These are phyloP conservation scores for Noccaea bulbosa DNA, from an alignment of 345 rosid genomes.

Conservation along the genomic window DNA sequence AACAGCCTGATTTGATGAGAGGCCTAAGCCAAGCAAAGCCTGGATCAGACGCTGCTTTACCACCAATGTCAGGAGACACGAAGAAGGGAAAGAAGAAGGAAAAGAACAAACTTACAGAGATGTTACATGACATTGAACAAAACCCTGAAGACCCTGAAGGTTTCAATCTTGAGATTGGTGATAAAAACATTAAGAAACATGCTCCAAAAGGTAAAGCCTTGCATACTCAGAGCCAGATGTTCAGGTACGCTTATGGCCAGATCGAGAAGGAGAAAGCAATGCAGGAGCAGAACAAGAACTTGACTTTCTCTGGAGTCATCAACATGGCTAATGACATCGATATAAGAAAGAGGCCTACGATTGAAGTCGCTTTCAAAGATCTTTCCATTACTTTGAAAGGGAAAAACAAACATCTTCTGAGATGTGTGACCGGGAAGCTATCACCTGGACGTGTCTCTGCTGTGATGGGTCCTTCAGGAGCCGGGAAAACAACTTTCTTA, in stretches of 20 bases:
- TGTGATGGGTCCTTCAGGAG: slow-evolving; percentile 99
- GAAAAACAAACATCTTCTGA: slow-evolving; percentile 79
- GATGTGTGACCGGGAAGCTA: slow-evolving; percentile 90
- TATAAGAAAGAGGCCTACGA: slow-evolving; percentile 68
- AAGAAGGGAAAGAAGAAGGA: slow-evolving; percentile 72
- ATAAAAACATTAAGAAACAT: slow-evolving; percentile 63
- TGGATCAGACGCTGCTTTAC: slow-evolving; percentile 65
- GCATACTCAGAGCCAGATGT: slow-evolving; percentile 97
- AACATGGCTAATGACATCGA: slow-evolving; percentile 78
- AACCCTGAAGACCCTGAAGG: slow-evolving; percentile 76
- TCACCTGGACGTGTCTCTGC: slow-evolving; percentile 92
- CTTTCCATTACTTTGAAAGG: slow-evolving; percentile 75
- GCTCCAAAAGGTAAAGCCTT: slow-evolving; percentile 78
- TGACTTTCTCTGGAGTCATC: slow-evolving; percentile 91
- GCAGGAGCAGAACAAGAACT: slow-evolving; percentile 85
- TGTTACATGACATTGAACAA: slow-evolving; percentile 77
- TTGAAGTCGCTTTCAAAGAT: slow-evolving; percentile 87
- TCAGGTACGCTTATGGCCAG: slow-evolving; percentile 89
- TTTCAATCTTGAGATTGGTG: slow-evolving; percentile 80
- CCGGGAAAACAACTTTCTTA: slow-evolving; percentile 96
- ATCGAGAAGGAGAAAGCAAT: slow-evolving; percentile 89
- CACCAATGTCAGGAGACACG: slow-evolving; percentile 49
- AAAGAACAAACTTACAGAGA: slow-evolving; percentile 68
- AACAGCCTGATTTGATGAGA: slow-evolving; percentile 52
- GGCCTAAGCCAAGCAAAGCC: slow-evolving; percentile 63